Conservation (phyloP, 768 basidiomycete species). For the Tulasnella sp. region DNA sequence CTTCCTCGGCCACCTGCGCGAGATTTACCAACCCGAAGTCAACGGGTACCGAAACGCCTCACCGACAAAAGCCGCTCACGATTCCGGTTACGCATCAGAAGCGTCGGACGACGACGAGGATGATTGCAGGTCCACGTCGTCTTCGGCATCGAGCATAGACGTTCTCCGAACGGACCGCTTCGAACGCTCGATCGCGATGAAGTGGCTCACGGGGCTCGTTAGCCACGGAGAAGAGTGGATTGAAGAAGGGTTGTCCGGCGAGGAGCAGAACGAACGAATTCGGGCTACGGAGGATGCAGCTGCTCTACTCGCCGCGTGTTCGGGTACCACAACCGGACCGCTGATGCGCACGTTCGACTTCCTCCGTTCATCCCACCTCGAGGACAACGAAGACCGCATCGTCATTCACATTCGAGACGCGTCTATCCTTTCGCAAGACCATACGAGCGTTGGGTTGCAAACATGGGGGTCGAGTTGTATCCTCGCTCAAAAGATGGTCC, state of each 20-base stretch:
- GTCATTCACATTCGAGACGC: slow-evolving; percentile 65
- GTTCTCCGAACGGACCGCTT: slow-evolving; percentile 53
- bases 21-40: slow-evolving; percentile 45
- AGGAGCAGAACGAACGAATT: slow-evolving; percentile 33
- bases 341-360: slow-evolving; percentile 50
- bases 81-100: slow-evolving; percentile 74
- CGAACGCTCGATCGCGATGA: slow-evolving; percentile 59
- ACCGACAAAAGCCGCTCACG: slow-evolving; percentile 38
- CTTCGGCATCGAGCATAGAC: slow-evolving; percentile 34
- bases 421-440: slow-evolving; percentile 52
- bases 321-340: slow-evolving; percentile 43
- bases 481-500: slow-evolving; percentile 55
- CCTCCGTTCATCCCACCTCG: slow-evolving; percentile 28
- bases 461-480: slow-evolving; percentile 77
- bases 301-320: slow-evolving; percentile 50
- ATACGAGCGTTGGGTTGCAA: slow-evolving; percentile 74
- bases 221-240: slow-evolving; percentile 52
- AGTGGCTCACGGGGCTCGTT: slow-evolving; percentile 67
- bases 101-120: slow-evolving; percentile 57
- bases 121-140: slow-evolving; percentile 27
- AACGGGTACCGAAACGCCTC: slow-evolving; percentile 27
- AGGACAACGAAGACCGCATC: slow-evolving; percentile 6
- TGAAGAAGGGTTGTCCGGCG: slow-evolving; percentile 23
- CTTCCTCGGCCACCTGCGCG: slow-evolving; percentile 40
- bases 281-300: slow-evolving; percentile 49